These are phyloP conservation scores for Penstemon eatonii DNA, from an alignment of 257 asterid species.

Conservation along the genomic window DNA sequence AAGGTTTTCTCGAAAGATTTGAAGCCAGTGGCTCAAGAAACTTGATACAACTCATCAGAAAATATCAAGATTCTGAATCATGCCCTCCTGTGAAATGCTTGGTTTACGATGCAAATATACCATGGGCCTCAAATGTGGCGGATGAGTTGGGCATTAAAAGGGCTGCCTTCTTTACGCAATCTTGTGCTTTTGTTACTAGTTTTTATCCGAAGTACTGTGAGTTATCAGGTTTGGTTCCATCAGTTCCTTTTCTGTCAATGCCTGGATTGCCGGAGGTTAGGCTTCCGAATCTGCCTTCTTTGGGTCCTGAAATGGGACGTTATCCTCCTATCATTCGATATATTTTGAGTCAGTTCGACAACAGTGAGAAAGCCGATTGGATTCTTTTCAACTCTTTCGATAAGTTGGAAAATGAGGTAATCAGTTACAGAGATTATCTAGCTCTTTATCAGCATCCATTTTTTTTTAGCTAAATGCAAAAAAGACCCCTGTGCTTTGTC, in stretches of 20 bases:
- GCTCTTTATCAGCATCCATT: background rate
- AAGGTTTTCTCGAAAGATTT: slow-evolving; percentile 58
- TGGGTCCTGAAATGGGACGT: slow-evolving; percentile 46
- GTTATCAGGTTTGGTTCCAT: slow-evolving; percentile 32
- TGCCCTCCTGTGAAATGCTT: slow-evolving; percentile 46
- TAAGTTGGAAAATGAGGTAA: slow-evolving; percentile 58
- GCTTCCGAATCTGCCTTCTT: slow-evolving; percentile 51
- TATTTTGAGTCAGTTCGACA: slow-evolving; percentile 47
- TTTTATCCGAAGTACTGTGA: slow-evolving; percentile 58
- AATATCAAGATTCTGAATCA: slow-evolving; percentile 30
- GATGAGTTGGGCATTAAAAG: slow-evolving; percentile 34
- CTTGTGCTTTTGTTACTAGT: slow-evolving; percentile 55
- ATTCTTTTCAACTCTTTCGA: slow-evolving; percentile 62
- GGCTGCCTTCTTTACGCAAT: slow-evolving; percentile 60
- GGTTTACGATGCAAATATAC: slow-evolving; percentile 54
- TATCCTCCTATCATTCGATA: slow-evolving; percentile 45
- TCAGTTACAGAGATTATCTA: background rate
- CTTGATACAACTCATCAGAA: slow-evolving; percentile 37
- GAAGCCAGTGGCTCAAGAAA: slow-evolving; percentile 43
- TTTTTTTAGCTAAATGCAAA: too few relatives aligned
- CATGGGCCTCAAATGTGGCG: slow-evolving; percentile 51
- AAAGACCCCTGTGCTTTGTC: too few relatives aligned
- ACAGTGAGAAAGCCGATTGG: slow-evolving; percentile 53
- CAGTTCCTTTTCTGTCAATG: slow-evolving; percentile 34
- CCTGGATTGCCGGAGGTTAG: slow-evolving; percentile 41